These are phyloP conservation scores for Penicillium tannophilum DNA, from an alignment of 495 filamentous ascomycete species.

Conservation along the genomic window DNA sequence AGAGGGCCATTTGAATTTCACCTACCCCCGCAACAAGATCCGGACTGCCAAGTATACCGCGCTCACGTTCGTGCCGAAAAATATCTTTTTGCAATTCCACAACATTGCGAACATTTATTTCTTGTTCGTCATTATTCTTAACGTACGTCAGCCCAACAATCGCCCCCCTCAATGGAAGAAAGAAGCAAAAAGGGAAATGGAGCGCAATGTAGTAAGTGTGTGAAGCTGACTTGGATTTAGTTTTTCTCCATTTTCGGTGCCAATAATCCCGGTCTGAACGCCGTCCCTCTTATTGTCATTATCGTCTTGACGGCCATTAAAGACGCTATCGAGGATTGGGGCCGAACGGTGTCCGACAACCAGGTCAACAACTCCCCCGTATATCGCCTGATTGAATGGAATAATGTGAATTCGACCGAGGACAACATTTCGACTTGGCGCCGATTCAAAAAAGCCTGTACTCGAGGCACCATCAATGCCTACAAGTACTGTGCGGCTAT, in stretches of 20 bases:
- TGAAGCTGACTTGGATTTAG: slow-evolving; percentile 47
- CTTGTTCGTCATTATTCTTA: slow-evolving; percentile 91
- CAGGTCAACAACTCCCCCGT: slow-evolving; percentile 96
- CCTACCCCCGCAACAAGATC: slow-evolving; percentile 92
- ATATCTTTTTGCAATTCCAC: slow-evolving; percentile 96
- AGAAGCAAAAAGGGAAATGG: not conserved
- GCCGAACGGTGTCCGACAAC: slow-evolving; percentile 87
- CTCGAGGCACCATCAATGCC: slow-evolving; percentile 57
- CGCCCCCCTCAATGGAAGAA: not conserved
- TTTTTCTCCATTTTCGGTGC: slow-evolving; percentile 96
- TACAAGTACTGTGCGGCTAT: slow-evolving; percentile 58
- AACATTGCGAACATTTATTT: slow-evolving; percentile 99
- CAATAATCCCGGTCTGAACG: slow-evolving; percentile 84
- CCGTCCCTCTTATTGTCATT: slow-evolving; percentile 93
- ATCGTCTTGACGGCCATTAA: slow-evolving; percentile 89
- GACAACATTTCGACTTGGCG: slow-evolving; percentile 88
- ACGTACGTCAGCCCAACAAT: slow-evolving; percentile 59
- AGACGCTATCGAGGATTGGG: slow-evolving; percentile 97
- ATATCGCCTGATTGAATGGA: slow-evolving; percentile 82
- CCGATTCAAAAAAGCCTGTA: slow-evolving; percentile 86
- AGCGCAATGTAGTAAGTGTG: not conserved
- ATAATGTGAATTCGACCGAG: slow-evolving; percentile 90
- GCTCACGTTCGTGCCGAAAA: slow-evolving; percentile 95
- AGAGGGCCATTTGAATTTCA: slow-evolving; percentile 67
- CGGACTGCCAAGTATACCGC: slow-evolving; percentile 96